Base-by-base conservation (phyloP, 2,329 filamentous ascomycete species). In the Neonectria coccinea region DNA sequence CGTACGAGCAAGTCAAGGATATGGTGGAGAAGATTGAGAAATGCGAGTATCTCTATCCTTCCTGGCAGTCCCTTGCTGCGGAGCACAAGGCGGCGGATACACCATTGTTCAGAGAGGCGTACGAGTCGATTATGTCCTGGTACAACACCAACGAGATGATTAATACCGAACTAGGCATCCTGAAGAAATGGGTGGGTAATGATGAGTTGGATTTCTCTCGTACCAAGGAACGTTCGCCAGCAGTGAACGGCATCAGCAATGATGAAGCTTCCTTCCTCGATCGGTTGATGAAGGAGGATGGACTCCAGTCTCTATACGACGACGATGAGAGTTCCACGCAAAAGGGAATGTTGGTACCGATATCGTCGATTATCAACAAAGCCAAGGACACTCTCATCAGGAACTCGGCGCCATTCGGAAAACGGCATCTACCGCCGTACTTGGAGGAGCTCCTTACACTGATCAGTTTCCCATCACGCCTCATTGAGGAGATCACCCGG, bases 171-270 rank as follows among this genome's bases (percentile, higher is more conserved):
- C 87, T 99, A 64, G 89, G 90, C 14, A 94, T 98, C 68, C 80
- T 99, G 67, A 94, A 96, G 78, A 94, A 91, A 67, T 99, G 96
- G 96, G 96, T 99, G 27, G 96, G 96, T 59, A 99, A 99, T 75
- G 90, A 94, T 41, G 94, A 97, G 75, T 86, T 99, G 42, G 94
- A 98, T 79, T 99, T 98, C 76, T 89, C 89, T 55, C 91, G 92
- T 75, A 86, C 90, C 22, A 91, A 91, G 68, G 85, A 89, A 57
- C 87, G 88, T 64, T 91, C 92, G 1, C 88, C 89, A 2, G 79
- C 79, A 2, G 79, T 82, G 12, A 89, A 91, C 70, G 92, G 93
- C 62, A 87, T 97, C 52, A 89, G 90, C 27, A 77, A 64, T n/a
- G 95, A 98, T 74, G 94, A 97, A 72, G 91, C 93, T 0, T 97